Percentiles rank a stretch among this genome's conserved stretches.
These are phyloP conservation scores for Lentinula boryana DNA, from an alignment of 768 basidiomycete species.

Conservation along the genomic window DNA sequence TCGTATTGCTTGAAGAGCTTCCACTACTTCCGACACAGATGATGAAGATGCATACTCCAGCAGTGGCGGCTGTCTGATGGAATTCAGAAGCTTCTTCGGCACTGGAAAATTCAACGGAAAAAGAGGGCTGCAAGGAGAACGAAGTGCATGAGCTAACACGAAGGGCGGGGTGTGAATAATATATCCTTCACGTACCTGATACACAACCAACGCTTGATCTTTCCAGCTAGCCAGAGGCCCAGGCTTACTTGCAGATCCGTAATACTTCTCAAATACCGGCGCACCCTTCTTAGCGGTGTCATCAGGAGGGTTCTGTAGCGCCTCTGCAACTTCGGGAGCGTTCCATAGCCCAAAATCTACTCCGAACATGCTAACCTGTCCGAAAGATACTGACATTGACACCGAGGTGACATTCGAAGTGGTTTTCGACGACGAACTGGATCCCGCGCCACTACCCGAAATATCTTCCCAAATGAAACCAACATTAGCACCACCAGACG, in stretches of 20 bases:
- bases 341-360: conserved; percentile 1
- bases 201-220: conserved; percentile 4
- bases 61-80: neutral
- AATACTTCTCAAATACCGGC: neutral
- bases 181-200: neutral
- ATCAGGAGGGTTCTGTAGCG: neutral
- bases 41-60: neutral
- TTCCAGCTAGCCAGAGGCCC: conserved; percentile 3
- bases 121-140: neutral
- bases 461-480: conserved; percentile 3
- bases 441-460: neutral
- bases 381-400: neutral
- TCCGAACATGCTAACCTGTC: neutral
- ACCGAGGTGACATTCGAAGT: neutral
- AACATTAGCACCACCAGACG: neutral
- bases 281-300: neutral
- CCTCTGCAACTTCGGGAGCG: neutral
- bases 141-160: neutral
- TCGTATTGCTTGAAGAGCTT: neutral
- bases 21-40: conserved; percentile 4
- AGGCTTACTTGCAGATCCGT: neutral
- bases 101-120: neutral
- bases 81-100: neutral
- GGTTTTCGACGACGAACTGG: neutral
- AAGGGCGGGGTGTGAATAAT: neutral